These are phyloP conservation scores for Penicillium sp. DNA, from an alignment of 2,329 filamentous ascomycete species.

Conservation along the genomic window DNA sequence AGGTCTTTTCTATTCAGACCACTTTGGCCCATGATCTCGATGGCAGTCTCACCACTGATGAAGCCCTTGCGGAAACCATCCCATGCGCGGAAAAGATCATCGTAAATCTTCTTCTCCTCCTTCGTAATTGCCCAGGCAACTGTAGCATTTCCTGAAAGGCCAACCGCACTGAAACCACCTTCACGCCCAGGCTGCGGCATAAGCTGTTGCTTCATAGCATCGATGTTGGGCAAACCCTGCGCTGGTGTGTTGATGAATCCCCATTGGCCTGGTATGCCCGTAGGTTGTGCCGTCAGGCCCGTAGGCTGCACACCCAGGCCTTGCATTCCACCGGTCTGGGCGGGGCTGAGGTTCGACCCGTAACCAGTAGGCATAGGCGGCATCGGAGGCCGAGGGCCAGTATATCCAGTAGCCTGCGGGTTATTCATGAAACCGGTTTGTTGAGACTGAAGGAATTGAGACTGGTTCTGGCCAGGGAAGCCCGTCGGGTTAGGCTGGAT, in stretches of 20 bases:
- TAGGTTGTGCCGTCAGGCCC: conserved; percentile 85
- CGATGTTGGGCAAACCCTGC: conserved; percentile 87
- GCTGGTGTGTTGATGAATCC: conserved; percentile 94
- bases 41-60: conserved; percentile 86
- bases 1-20: conserved; percentile 87
- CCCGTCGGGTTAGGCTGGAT: conserved; percentile 58
- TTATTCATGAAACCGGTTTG: conserved; percentile 71
- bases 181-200: conserved; percentile 97
- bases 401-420: conserved; percentile 76
- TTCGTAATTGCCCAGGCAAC: conserved; percentile 99
- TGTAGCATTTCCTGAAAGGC: conserved; percentile 87
- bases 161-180: conserved; percentile 77
- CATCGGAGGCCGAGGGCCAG: conserved; percentile 75
- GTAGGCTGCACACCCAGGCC: conserved; percentile 86
- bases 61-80: conserved; percentile 91
- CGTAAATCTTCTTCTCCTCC: conserved; percentile 96
- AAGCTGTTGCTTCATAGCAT: conserved; percentile 87
- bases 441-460: conserved; percentile 62
- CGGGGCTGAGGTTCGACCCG: conserved; percentile 61
- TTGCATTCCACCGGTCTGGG: conserved; percentile 65
- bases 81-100: conserved; percentile 93
- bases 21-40: conserved; percentile 96
- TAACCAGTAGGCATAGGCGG: conserved; percentile 77
- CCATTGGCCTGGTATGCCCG: conserved; percentile 91
- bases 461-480: conserved; percentile 48